Percentiles rank a stretch among this genome's conserved stretches.
phyloP scores from a whole-genome alignment of 208 protist species.

The Acanthamoeba royreba region DNA sequence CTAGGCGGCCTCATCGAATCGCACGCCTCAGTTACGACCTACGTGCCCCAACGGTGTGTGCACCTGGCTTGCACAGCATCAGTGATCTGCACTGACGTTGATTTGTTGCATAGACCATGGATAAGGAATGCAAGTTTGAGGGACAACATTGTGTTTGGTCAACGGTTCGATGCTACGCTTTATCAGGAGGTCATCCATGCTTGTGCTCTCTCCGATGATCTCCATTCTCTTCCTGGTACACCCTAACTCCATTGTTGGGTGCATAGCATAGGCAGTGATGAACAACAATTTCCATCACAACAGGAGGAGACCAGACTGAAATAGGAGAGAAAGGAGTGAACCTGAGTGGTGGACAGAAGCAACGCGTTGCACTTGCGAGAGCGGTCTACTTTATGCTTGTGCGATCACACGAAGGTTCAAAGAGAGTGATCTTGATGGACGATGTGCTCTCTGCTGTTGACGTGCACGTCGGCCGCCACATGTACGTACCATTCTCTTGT shows the following conservation, averaged over 20 bases:
- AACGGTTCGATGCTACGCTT: slow-evolving; percentile 64
- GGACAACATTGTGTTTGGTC: slow-evolving; percentile 90
- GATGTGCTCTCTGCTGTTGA: slow-evolving; percentile 77
- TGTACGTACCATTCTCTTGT: slow-evolving; percentile 67
- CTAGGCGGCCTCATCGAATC: not conserved
- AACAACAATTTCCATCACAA: too few relatives aligned
- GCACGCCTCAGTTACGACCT: too few relatives aligned
- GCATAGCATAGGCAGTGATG: too few relatives aligned
- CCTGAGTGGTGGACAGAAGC: slow-evolving; percentile 79
- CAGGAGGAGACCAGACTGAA: slow-evolving; percentile 50
- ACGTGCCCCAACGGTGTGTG: too few relatives aligned
- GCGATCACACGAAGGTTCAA: slow-evolving; percentile 60
- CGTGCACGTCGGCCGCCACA: slow-evolving; percentile 72
- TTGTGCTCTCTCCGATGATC: not conserved
- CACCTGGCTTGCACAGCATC: too few relatives aligned
- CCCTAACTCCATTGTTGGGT: too few relatives aligned
- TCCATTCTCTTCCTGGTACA: slow-evolving; percentile 1
- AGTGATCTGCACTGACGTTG: too few relatives aligned
- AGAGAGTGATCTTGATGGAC: slow-evolving; percentile 76
- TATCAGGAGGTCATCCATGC: slow-evolving; percentile 65
- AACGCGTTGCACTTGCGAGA: slow-evolving; percentile 73
- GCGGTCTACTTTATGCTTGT: slow-evolving; percentile 73
- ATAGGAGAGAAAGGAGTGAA: slow-evolving; percentile 77
- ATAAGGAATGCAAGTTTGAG: slow-evolving; percentile 87
- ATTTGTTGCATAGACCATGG: slow-evolving; percentile 83